Evolutionary conservation across 2,329 filamentous ascomycete genomes (phyloP).

Genomic region (Aspergillus sp.): DNA sequence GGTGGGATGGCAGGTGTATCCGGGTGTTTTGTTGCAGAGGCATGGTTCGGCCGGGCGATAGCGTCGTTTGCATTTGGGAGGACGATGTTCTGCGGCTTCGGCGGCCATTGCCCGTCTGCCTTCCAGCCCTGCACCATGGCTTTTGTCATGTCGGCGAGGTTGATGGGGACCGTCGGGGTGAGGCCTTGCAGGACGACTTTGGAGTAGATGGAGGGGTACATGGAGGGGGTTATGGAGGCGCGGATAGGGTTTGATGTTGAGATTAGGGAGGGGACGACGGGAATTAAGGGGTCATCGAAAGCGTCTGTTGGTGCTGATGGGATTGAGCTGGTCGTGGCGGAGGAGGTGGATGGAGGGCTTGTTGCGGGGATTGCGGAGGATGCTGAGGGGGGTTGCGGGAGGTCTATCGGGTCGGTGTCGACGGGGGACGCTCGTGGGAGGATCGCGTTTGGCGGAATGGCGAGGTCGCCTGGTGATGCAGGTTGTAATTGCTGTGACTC

Average conservation of each 20-base stretch:
- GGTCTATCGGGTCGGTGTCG: constrained; percentile 29
- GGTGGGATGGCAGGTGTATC: constrained; percentile 15
- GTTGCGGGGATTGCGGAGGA: constrained; percentile 28
- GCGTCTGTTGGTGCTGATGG: constrained; percentile 16
- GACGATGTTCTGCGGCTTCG: constrained; percentile 53
- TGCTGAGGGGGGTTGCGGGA: constrained; percentile 43
- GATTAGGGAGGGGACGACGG: constrained; percentile 73
- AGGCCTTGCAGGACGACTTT: constrained; percentile 82
- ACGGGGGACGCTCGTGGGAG: constrained; percentile 31
- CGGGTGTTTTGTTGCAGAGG: constrained; percentile 11
- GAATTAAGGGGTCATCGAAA: constrained; percentile 64
- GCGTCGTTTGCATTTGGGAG: constrained; percentile 36
- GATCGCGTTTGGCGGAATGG: constrained; percentile 22
- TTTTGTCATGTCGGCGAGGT: constrained; percentile 77
- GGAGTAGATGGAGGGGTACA: constrained; percentile 84
- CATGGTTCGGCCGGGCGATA: constrained; percentile 20
- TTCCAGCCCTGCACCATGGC: constrained; percentile 91
- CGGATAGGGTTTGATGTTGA: constrained; percentile 77
- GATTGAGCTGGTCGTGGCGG: constrained; percentile 29
- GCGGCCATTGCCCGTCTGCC: constrained; percentile 90
- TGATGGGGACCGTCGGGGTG: constrained; percentile 85
- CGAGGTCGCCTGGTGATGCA: constrained; percentile 21
- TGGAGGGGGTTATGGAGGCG: constrained; percentile 71
- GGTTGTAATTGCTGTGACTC: constrained; percentile 27
- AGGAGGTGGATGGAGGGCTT: constrained; percentile 46